Conservation (phyloP, 805 yeast genomes). For the Ogataea minuta region DNA sequence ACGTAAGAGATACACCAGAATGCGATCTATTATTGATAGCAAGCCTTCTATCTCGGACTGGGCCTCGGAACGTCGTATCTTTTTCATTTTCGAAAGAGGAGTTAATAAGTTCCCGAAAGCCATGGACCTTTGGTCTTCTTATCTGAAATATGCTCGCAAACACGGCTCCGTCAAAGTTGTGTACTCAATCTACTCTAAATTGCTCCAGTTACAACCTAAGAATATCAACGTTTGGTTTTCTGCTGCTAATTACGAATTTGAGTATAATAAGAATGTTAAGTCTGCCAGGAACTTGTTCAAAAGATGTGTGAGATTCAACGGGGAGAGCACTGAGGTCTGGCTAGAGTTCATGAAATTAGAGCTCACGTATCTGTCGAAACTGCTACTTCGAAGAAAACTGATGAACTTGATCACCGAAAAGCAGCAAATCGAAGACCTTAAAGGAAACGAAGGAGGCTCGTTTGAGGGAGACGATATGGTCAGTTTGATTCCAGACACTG, state of each 20-base stretch:
- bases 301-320: slow-evolving; percentile 79
- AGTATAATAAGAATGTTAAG: slow-evolving; percentile 80
- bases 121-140: slow-evolving; percentile 72
- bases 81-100: slow-evolving; percentile 82
- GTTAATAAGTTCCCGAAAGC: slow-evolving; percentile 77
- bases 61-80: slow-evolving; percentile 79
- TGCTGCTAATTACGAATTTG: slow-evolving; percentile 93
- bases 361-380: slow-evolving; percentile 76
- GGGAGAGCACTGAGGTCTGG: slow-evolving; percentile 74
- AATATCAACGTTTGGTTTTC: slow-evolving; percentile 89
- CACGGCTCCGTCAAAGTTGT: slow-evolving; percentile 69
- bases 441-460: slow-evolving; percentile 38
- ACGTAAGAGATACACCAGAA: slow-evolving; percentile 62
- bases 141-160: slow-evolving; percentile 64
- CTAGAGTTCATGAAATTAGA: slow-evolving; percentile 84
- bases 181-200: slow-evolving; percentile 71
- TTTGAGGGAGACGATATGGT: slow-evolving; percentile 28
- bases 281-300: slow-evolving; percentile 87
- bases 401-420: slow-evolving; percentile 74
- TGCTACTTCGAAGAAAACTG: slow-evolving; percentile 78
- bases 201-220: slow-evolving; percentile 86
- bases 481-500: slow-evolving; percentile 33
- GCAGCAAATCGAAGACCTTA: slow-evolving; percentile 54
- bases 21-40: slow-evolving; percentile 54
- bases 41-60: slow-evolving; percentile 75